These are phyloP conservation scores for Colletotrichum graminicola DNA, from an alignment of 2,329 filamentous ascomycete genomes.

Conservation along the genomic window DNA sequence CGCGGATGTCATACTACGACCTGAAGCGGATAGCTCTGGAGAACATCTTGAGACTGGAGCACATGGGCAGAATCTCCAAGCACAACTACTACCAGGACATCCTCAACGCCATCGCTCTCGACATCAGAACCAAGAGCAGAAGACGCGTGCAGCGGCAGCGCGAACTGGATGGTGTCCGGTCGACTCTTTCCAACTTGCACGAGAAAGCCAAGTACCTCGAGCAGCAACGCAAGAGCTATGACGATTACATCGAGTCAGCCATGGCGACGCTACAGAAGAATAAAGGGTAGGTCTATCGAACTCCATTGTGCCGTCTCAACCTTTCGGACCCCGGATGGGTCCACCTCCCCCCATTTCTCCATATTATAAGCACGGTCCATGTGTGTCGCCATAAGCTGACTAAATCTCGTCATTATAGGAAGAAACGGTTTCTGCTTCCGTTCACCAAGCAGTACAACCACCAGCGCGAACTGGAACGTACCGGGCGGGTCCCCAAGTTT, in stretches of 20 bases:
- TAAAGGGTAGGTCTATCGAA: constrained; percentile 74
- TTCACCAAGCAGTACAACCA: constrained; percentile 99
- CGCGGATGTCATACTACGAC: constrained; percentile 88
- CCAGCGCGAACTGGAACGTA: constrained; percentile 92
- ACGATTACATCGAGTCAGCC: constrained; percentile 98
- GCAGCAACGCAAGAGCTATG: constrained; percentile 95
- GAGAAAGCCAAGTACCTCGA: constrained; percentile 94
- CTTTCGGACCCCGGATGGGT: constrained; percentile 16
- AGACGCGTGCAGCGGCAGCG: constrained; percentile 91
- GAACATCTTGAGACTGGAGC: constrained; percentile 91
- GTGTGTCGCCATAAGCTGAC: constrained; percentile 44
- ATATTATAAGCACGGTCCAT: constrained; percentile 40
- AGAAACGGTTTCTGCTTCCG: constrained; percentile 92
- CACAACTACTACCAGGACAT: constrained; percentile 97
- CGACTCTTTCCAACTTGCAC: constrained; percentile 80
- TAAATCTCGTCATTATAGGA: constrained; percentile 60
- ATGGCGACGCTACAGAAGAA: constrained; percentile 98
- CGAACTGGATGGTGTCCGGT: constrained; percentile 85
- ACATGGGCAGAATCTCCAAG: constrained; percentile 86
- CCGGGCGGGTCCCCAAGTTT: constrained; percentile 92
- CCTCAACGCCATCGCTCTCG: constrained; percentile 95
- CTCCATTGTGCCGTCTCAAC: not conserved
- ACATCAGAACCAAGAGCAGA: constrained; percentile 97
- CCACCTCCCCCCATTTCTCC: constrained; percentile 5
- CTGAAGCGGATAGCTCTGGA: constrained; percentile 94